Evolutionary conservation across 1,284 basidiomycete genomes (phyloP).

Genomic region (Cutaneotrichosporon cutaneum): DNA sequence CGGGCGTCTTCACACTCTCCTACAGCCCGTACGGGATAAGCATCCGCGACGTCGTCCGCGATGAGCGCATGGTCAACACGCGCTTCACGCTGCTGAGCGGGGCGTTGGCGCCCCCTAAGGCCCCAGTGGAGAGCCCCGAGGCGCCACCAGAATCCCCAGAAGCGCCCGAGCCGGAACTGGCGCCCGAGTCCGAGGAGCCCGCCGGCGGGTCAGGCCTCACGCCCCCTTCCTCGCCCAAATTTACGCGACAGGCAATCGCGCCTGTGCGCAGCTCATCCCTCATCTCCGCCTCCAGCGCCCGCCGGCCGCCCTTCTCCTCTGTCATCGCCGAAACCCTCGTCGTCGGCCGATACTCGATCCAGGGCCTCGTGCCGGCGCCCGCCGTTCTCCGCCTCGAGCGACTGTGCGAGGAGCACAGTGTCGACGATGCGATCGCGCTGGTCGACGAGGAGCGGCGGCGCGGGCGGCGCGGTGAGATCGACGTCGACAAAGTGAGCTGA

Average conservation of each 20-base stretch:
- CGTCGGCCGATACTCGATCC: conserved; percentile 47
- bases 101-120: conserved; percentile 27
- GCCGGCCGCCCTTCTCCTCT: conserved; percentile 34
- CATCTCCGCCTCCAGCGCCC: conserved; percentile 12
- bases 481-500: conserved; percentile 42
- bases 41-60: conserved; percentile 45
- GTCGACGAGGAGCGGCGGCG: conserved; percentile 49
- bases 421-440: conserved; percentile 49
- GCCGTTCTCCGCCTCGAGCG: conserved; percentile 46
- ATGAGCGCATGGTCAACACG: conserved; percentile 37
- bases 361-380: conserved; percentile 49
- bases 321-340: conserved; percentile 50
- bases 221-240: conserved; percentile 41
- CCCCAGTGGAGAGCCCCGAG: background rate
- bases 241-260: conserved; percentile 28
- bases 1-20: conserved; percentile 37
- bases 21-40: conserved; percentile 51
- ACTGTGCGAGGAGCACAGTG: conserved; percentile 44
- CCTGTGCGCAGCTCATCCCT: conserved; percentile 30
- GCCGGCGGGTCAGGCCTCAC: conserved; percentile 46
- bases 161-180: background rate
- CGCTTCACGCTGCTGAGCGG: conserved; percentile 37
- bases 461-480: conserved; percentile 45
- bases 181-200: conserved; percentile 32
- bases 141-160: conserved; percentile 6